Evolutionary conservation across 192 early-diverging fungal species (phyloP), one percentile per base, ranked within the genome.

Genomic region (Backusella westeae): DNA sequence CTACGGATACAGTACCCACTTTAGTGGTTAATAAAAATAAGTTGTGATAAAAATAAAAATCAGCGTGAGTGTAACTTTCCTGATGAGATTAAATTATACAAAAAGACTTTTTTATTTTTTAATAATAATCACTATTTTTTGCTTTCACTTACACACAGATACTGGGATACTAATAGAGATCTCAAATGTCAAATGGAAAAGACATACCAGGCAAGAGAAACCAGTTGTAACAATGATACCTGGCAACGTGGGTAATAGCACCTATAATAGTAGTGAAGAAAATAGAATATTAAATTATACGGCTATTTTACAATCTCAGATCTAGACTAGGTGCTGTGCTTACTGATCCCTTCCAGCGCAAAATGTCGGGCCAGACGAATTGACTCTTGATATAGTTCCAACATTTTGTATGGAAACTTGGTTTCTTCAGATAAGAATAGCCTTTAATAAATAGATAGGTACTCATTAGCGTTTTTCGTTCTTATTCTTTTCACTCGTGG

Each of bases 1-100:
- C 87, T 34, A 90, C 88, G 68, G 84, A 85, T 46, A 90, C 75
- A 14, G 89, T 81, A 17, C 80, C 76, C 26, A 88, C 87, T 85
- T 49, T 49, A 49, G n/a, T 2, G 23, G 17, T n/a, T 32, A 19
- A 41, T 4, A 53, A n/a, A 53, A 21, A 63, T n/a, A 53, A n/a
- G 19, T n/a, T 8, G 6, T 29, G 4, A 29, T 59, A 59, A 53
- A 29, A 66, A 69, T 41, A 35, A 35, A 32, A 38, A 38, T 21
- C 34, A 34, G 15, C 6, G 12, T 23, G 10, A n/a, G 21, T 35
- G 38, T 69, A 35, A 69, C 34, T 69, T 36, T n/a, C 36, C 34
- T 9, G 69, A 38, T 26, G 39, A n/a, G 17, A 77, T 14, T 39
- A 70, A 17, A 23, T 38, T 35, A 59, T 41, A 38, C 8, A 41